Conservation (phyloP, 768 basidiomycete genomes). For the Tulasnella sp. region DNA sequence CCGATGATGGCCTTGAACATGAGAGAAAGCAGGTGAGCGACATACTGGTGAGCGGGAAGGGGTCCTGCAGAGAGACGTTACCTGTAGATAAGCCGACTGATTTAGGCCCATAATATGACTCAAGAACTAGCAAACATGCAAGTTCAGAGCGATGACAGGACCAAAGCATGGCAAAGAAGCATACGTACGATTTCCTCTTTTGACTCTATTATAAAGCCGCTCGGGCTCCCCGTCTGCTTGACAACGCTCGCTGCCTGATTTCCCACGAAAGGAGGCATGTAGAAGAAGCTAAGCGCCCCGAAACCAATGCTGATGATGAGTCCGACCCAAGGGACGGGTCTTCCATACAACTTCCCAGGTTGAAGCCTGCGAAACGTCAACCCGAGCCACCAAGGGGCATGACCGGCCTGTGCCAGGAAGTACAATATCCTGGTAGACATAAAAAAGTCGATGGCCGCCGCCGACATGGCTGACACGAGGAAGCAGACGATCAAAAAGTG, state of each 20-base stretch:
- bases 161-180: too few species aligned
- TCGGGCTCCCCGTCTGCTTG: background rate
- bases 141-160: too few species aligned
- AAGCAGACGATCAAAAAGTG: conserved; percentile 4
- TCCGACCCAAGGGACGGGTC: conserved; percentile 3
- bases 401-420: conserved; percentile 11
- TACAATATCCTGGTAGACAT: conserved; percentile 13
- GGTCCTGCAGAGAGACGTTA: background rate
- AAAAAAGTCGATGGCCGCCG: conserved; percentile 10
- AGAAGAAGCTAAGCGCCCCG: background rate
- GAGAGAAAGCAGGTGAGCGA: too few species aligned
- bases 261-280: background rate
- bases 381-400: conserved; percentile 14
- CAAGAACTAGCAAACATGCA: background rate
- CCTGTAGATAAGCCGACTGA: background rate
- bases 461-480: conserved; percentile 8
- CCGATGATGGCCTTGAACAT: conserved; percentile 17
- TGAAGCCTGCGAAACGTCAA: background rate
- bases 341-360: background rate
- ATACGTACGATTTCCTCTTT: too few species aligned
- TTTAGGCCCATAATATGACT: conserved; percentile 14
- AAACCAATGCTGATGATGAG: background rate
- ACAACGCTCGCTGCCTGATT: background rate
- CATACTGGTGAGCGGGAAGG: background rate
- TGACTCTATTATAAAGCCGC: background rate